phyloP scores from a whole-genome alignment of 768 basidiomycete species.

The Suillus fuscotomentosus region DNA sequence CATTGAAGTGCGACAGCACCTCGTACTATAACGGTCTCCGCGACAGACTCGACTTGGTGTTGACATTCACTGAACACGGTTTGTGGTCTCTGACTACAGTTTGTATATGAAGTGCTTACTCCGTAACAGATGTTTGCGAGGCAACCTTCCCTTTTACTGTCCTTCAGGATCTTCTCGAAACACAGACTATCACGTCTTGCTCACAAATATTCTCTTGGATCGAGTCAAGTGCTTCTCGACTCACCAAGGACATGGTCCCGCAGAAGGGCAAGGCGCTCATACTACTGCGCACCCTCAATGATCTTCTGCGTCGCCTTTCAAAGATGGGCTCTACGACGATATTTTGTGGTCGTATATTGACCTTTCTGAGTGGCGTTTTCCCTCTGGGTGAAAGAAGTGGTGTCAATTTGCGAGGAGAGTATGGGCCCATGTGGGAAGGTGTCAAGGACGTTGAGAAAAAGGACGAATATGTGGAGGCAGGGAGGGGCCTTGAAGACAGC shows the following conservation, averaged over 20 bases:
- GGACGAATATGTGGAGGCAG: slow-evolving; percentile 30
- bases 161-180: slow-evolving; percentile 81
- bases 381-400: slow-evolving; percentile 88
- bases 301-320: slow-evolving; percentile 80
- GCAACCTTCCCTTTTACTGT: slow-evolving; percentile 68
- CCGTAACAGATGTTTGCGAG: slow-evolving; percentile 68
- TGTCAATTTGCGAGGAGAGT: slow-evolving; percentile 89
- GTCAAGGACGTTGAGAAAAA: slow-evolving; percentile 42
- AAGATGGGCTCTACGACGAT: slow-evolving; percentile 83
- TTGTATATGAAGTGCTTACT: slow-evolving; percentile 2
- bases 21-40: slow-evolving; percentile 62
- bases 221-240: slow-evolving; percentile 63
- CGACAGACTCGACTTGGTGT: slow-evolving; percentile 66
- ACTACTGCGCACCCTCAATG: slow-evolving; percentile 82
- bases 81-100: slow-evolving; percentile 20
- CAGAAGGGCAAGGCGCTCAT: slow-evolving; percentile 87
- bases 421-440: slow-evolving; percentile 76
- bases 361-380: slow-evolving; percentile 83
- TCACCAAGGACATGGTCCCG: slow-evolving; percentile 78
- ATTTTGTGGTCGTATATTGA: slow-evolving; percentile 87
- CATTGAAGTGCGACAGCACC: slow-evolving; percentile 48
- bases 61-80: slow-evolving; percentile 80
- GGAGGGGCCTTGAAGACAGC: slow-evolving; percentile 31
- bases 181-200: slow-evolving; percentile 82
- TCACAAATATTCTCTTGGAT: slow-evolving; percentile 90